Percentiles rank a stretch among this genome's conserved stretches.
Conservation (phyloP, 306 rosid genomes). For the Hippophae rhamnoides region DNA sequence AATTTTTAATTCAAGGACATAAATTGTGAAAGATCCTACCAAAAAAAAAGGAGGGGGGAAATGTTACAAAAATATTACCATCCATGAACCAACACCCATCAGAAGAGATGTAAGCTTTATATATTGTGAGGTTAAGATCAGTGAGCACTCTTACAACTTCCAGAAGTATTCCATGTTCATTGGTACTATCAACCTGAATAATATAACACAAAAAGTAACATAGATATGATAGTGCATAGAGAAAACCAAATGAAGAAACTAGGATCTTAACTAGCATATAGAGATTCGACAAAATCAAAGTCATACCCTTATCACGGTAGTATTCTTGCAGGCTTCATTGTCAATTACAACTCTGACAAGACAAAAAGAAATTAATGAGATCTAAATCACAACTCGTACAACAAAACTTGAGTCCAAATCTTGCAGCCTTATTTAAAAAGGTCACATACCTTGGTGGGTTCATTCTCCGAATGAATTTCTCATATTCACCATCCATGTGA, state of each 20-base stretch:
- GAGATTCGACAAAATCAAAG: not conserved
- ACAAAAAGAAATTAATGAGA: conserved; percentile 9
- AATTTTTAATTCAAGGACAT: not conserved
- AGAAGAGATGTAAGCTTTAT: conserved; percentile 80
- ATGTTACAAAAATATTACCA: conserved; percentile 40
- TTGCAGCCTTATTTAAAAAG: not conserved
- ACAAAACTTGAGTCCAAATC: not conserved
- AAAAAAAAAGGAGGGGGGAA: not conserved
- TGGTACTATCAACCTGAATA: conserved; percentile 79
- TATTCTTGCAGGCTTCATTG: conserved; percentile 59
- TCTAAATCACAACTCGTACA: not conserved
- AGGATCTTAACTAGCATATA: not conserved
- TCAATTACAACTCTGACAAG: conserved; percentile 82
- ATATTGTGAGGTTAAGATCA: conserved; percentile 71
- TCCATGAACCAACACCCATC: conserved; percentile 99
- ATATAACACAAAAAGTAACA: not conserved
- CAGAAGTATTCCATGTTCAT: conserved; percentile 82
- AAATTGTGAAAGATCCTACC: not conserved
- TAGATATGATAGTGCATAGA: not conserved
- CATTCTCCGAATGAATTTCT: conserved; percentile 51
- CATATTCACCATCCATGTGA: conserved; percentile 46
- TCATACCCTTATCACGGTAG: conserved; percentile 74
- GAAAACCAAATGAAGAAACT: not conserved
- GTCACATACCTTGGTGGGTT: conserved; percentile 48
- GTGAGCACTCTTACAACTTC: conserved; percentile 88